Conservation (phyloP, 2,329 filamentous ascomycete species). For the Rutstroemia sp. region DNA sequence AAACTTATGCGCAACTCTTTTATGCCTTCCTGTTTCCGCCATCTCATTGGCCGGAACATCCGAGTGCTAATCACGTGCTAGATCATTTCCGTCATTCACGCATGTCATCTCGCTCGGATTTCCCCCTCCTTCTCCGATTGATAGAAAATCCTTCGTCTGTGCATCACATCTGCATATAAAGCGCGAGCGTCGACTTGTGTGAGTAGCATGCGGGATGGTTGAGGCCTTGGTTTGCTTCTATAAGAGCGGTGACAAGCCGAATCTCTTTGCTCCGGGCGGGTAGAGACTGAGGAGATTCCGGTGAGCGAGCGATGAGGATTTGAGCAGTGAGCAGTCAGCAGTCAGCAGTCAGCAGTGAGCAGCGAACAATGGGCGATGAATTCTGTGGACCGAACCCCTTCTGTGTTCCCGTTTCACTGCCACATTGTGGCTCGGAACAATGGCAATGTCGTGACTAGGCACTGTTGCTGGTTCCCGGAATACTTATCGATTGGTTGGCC, state of each 20-base stretch:
- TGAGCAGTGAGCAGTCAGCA: too few species aligned
- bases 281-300: too few species aligned
- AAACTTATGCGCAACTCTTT: neutral
- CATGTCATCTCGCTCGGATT: conserved; percentile 1
- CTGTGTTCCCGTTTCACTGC: too few species aligned
- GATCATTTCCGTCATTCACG: neutral
- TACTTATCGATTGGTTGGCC: too few species aligned
- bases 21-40: neutral
- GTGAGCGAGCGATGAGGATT: too few species aligned
- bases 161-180: conserved; percentile 3
- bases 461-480: too few species aligned
- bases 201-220: neutral
- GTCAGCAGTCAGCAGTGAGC: too few species aligned
- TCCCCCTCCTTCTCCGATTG: conserved; percentile 1
- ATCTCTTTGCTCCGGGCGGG: too few species aligned
- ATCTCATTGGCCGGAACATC: conserved; percentile 1
- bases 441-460: too few species aligned
- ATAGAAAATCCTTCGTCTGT: neutral
- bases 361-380: too few species aligned
- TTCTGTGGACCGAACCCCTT: too few species aligned
- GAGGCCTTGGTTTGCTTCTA: neutral
- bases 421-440: too few species aligned
- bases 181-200: neutral
- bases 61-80: neutral
- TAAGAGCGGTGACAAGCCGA: neutral